Conservation (phyloP, 306 rosid species). For the Cucurbita maxima region DNA sequence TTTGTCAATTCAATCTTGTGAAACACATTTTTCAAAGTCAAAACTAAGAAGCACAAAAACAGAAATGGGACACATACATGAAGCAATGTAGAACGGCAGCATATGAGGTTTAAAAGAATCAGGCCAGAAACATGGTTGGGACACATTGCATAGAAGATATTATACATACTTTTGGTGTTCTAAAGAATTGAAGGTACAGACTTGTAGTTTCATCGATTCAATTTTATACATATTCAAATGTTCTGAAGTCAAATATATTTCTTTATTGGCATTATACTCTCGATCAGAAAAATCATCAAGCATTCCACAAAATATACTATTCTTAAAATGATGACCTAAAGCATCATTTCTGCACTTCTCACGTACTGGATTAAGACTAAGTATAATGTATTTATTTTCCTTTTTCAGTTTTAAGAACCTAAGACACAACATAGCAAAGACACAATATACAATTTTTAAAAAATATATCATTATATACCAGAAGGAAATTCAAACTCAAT, state of each 20-base stretch:
- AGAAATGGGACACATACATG: background rate
- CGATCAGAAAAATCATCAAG: background rate
- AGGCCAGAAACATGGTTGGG: background rate
- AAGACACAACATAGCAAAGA: background rate
- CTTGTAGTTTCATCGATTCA: background rate
- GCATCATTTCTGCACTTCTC: background rate
- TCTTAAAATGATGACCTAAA: background rate
- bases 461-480: too few relatives aligned
- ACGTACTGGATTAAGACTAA: background rate
- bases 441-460: background rate
- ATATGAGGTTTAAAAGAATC: background rate
- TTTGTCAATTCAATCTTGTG: background rate
- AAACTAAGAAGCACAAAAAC: background rate
- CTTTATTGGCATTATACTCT: background rate
- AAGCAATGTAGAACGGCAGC: background rate
- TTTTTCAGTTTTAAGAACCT: background rate
- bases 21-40: background rate
- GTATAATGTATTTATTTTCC: background rate
- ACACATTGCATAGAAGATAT: background rate
- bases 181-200: background rate
- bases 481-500: background rate
- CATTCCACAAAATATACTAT: background rate
- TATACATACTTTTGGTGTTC: background rate
- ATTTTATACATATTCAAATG: background rate
- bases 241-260: background rate